Conservation (phyloP, 441 rosid species). For the Hypseocharis bilobata region DNA sequence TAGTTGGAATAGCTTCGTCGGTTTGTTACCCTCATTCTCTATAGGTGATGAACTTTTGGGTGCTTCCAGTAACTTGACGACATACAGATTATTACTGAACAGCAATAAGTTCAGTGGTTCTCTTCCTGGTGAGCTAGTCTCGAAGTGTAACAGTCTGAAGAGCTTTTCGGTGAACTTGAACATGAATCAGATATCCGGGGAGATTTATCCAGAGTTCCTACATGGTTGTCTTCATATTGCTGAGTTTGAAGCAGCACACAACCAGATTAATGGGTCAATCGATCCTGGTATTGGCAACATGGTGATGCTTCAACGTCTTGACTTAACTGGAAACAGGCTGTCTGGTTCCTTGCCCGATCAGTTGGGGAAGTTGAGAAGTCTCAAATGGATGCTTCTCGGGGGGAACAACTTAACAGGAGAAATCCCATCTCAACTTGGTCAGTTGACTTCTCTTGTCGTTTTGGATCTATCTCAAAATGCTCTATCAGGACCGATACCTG, state of each 20-base stretch:
- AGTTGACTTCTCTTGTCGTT: constrained; percentile 31
- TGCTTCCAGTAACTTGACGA: constrained; percentile 14
- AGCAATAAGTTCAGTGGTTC: constrained; percentile 43
- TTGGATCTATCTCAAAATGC: constrained; percentile 53
- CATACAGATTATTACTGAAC: constrained; percentile 46
- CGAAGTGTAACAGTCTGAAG: constrained; percentile 31
- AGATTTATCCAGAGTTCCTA: constrained; percentile 23
- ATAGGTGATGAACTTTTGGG: constrained; percentile 33
- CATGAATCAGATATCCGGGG: constrained; percentile 38
- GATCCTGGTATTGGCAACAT: constrained; percentile 34
- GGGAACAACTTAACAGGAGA: constrained; percentile 41
- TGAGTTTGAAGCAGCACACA: constrained; percentile 46
- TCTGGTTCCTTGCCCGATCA: constrained; percentile 41
- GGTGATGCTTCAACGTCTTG: constrained; percentile 36
- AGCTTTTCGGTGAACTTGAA: constrained; percentile 48
- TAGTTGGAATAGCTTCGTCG: constrained; percentile 46
- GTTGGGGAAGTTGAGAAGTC: constrained; percentile 33
- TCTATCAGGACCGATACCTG: constrained; percentile 46
- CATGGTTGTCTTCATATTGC: constrained; percentile 29
- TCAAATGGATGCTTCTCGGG: constrained; percentile 39
- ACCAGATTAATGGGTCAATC: constrained; percentile 43
- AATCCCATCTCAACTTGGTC: constrained; percentile 43
- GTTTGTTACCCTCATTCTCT: constrained; percentile 39
- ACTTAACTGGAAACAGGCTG: constrained; percentile 40
- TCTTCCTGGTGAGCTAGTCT: constrained; percentile 30